These are phyloP conservation scores for Mucor lusitanicus DNA, from an alignment of 371 early-diverging fungal genomes.

Conservation along the genomic window DNA sequence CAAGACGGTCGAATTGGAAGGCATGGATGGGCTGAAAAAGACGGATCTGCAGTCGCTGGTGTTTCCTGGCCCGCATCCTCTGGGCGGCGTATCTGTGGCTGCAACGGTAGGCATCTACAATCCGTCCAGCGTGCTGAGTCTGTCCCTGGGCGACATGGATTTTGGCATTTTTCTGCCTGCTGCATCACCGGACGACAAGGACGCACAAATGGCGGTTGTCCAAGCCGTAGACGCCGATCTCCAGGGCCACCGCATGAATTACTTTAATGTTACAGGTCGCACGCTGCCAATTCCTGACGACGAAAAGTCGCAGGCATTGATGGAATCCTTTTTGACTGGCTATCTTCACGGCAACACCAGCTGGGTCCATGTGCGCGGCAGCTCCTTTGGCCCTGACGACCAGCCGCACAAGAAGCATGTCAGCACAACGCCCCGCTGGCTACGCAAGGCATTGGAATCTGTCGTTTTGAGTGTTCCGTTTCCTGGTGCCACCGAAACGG, in stretches of 20 bases:
- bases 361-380: constrained; percentile 40
- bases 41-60: constrained; percentile 33
- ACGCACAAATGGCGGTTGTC: constrained; percentile 44
- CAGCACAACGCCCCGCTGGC: constrained; percentile 37
- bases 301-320: constrained; percentile 9
- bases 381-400: constrained; percentile 36
- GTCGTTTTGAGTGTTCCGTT: constrained; percentile 42
- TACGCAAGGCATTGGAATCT: constrained; percentile 38
- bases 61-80: constrained; percentile 41
- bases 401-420: constrained; percentile 11
- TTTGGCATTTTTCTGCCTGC: constrained; percentile 47
- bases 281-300: constrained; percentile 33
- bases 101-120: constrained; percentile 46
- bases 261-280: constrained; percentile 44
- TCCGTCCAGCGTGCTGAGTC: constrained; percentile 44
- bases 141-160: constrained; percentile 45
- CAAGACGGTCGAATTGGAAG: constrained; percentile 36
- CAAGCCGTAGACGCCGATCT: constrained; percentile 39
- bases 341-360: constrained; percentile 45
- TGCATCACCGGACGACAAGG: constrained; percentile 16
- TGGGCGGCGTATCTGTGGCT: constrained; percentile 39
- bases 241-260: constrained; percentile 37
- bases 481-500: constrained; percentile 43
- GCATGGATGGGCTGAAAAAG: constrained; percentile 49
- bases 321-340: constrained; percentile 38